Evolutionary conservation across 1,284 basidiomycete species (phyloP).

Genomic region (Cryptococcus jaspeensis): DNA sequence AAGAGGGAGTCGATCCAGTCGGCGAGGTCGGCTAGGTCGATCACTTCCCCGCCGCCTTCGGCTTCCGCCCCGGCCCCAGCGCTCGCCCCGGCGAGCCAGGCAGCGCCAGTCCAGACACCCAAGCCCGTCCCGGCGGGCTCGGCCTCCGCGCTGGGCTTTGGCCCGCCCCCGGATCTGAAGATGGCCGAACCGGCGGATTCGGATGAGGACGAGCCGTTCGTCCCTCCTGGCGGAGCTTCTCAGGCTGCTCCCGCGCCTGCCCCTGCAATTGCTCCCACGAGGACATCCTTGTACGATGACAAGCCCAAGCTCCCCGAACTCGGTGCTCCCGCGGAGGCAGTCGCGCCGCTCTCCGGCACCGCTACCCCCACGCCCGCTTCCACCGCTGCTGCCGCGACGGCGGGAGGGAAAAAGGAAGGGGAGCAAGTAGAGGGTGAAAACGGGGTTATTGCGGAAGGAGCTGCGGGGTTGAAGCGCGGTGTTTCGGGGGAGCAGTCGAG

Average conservation of each 20-base stretch:
- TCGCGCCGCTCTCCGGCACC: not conserved
- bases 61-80: not conserved
- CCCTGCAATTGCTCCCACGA: no score
- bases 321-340: no score
- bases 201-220: constrained; percentile 11
- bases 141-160: constrained; percentile 24
- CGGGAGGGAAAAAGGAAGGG: not conserved
- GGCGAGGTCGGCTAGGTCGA: not conserved
- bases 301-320: no score
- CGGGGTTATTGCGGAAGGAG: constrained; percentile 24
- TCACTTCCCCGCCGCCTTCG: constrained; percentile 12
- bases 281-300: no score
- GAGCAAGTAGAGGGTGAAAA: constrained; percentile 17
- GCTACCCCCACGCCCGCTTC: not conserved
- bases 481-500: constrained; percentile 55
- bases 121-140: constrained; percentile 46
- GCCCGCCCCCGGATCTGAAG: constrained; percentile 7
- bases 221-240: not conserved
- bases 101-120: constrained; percentile 24
- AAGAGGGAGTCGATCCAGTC: not conserved
- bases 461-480: constrained; percentile 51
- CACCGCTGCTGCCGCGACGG: not conserved
- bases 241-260: not conserved
- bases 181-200: constrained; percentile 6
- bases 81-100: not conserved